Evolutionary conservation across 495 filamentous ascomycete species (phyloP).

Genomic region (Hypoxylon fragiforme): DNA sequence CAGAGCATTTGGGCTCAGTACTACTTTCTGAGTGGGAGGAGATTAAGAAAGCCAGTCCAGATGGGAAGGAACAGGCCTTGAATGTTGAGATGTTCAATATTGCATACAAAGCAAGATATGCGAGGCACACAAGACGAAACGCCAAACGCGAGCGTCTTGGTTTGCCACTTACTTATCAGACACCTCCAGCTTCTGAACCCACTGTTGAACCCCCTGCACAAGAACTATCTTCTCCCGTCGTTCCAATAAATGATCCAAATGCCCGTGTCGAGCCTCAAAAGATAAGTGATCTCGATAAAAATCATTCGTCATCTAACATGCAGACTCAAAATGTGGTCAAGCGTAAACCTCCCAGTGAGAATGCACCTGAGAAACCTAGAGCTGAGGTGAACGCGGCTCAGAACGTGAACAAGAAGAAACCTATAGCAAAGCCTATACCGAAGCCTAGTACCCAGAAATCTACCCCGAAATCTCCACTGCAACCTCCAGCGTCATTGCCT

Average conservation of each 20-base stretch:
- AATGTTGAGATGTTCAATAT: constrained; percentile 53
- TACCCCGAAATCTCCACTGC: background rate
- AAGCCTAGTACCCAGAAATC: too few species aligned
- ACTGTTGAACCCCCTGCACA: background rate
- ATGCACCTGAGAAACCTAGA: background rate
- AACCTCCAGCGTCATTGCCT: constrained; percentile 1
- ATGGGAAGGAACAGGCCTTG: constrained; percentile 49
- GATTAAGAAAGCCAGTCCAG: constrained; percentile 49
- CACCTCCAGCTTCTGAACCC: too few species aligned
- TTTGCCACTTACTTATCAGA: constrained; percentile 31
- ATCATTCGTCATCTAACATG: background rate
- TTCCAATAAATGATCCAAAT: background rate
- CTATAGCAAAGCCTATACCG: background rate
- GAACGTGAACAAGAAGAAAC: constrained; percentile 11
- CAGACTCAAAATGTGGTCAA: constrained; percentile 9
- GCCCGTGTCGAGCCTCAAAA: constrained; percentile 3
- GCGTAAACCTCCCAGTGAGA: constrained; percentile 1
- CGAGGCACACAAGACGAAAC: constrained; percentile 54
- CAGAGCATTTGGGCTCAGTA: constrained; percentile 52
- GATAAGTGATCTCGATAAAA: constrained; percentile 1
- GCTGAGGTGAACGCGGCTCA: background rate
- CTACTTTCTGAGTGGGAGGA: constrained; percentile 57
- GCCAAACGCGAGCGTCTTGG: constrained; percentile 48
- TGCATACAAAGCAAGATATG: constrained; percentile 26
- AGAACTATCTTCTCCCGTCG: constrained; percentile 2